phyloP scores from a whole-genome alignment of 495 filamentous ascomycete genomes.

The Aspergillus biplanus region DNA sequence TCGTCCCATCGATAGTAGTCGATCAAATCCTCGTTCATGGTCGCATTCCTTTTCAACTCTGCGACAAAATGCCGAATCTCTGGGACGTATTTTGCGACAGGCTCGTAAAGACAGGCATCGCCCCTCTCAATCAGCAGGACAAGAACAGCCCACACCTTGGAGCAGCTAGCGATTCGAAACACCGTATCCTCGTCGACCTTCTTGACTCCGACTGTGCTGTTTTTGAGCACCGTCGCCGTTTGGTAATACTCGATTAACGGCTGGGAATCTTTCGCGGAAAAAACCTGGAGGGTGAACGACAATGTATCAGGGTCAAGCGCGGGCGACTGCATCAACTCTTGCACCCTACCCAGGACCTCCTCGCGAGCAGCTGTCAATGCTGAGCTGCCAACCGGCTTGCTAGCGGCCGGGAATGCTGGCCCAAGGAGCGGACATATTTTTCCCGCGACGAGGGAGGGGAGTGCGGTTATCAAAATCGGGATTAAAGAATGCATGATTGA shows the following conservation, averaged over 20 bases:
- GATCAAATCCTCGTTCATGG: constrained; percentile 34
- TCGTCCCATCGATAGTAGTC: constrained; percentile 53
- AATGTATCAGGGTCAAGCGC: constrained; percentile 26
- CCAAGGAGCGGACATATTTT: constrained; percentile 49
- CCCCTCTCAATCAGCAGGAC: constrained; percentile 51
- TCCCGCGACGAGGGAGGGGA: not conserved
- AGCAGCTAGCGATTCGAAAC: constrained; percentile 54
- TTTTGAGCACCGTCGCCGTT: constrained; percentile 41
- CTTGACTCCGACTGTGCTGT: constrained; percentile 37
- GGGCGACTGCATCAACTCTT: not conserved
- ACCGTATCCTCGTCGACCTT: constrained; percentile 49
- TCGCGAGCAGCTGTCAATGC: constrained; percentile 29
- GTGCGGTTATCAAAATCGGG: not conserved
- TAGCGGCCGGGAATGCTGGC: constrained; percentile 53
- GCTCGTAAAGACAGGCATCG: constrained; percentile 47
- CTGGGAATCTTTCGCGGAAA: constrained; percentile 38
- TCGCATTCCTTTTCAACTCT: constrained; percentile 15
- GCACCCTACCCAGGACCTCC: constrained; percentile 33
- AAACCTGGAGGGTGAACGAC: constrained; percentile 53
- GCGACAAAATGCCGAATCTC: constrained; percentile 40
- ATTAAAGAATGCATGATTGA: too few species aligned
- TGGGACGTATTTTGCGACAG: constrained; percentile 52
- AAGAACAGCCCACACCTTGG: constrained; percentile 53
- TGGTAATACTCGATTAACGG: constrained; percentile 47
- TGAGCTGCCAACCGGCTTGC: constrained; percentile 5